A percentile compares a stretch with the other conserved stretches of the same genome.
These are phyloP conservation scores for Pleurotus tuoliensis DNA, from an alignment of 768 basidiomycete species.

Conservation along the genomic window DNA sequence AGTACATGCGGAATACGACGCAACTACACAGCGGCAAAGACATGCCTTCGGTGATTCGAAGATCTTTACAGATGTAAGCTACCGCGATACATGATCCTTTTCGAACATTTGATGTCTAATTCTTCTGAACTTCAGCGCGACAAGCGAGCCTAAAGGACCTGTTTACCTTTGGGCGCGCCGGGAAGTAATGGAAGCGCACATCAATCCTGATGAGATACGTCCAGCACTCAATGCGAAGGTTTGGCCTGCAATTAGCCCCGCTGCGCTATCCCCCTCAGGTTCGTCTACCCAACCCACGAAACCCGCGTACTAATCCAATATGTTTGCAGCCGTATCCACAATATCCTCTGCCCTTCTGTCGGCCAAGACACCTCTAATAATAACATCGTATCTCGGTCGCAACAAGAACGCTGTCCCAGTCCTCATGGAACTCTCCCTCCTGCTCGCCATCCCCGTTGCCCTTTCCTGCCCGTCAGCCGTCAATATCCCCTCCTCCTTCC, in stretches of 20 bases:
- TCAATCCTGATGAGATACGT: constrained; percentile 35
- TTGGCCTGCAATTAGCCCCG: constrained; percentile 53
- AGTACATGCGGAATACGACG: constrained; percentile 67
- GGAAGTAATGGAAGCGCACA: constrained; percentile 67
- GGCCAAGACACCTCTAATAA: constrained; percentile 55
- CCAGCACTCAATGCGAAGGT: constrained; percentile 22
- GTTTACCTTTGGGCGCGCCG: constrained; percentile 72
- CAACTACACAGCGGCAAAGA: constrained; percentile 56
- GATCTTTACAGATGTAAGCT: constrained; percentile 62
- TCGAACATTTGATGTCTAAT: background rate
- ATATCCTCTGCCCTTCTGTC: constrained; percentile 47
- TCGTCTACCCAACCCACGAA: background rate
- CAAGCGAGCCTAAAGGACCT: constrained; percentile 68
- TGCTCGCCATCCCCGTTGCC: constrained; percentile 54
- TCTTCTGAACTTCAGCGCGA: constrained; percentile 39
- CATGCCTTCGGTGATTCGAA: constrained; percentile 44
- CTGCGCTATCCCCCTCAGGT: constrained; percentile 40
- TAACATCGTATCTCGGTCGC: constrained; percentile 61
- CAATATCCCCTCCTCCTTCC: constrained; percentile 55
- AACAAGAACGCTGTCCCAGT: constrained; percentile 41
- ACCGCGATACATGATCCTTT: background rate
- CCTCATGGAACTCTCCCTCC: constrained; percentile 43
- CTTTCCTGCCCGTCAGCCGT: constrained; percentile 46
- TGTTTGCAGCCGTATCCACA: constrained; percentile 22
- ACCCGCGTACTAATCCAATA: background rate